phyloP scores from a whole-genome alignment of 768 basidiomycete genomes.

The Serendipita sp. region DNA sequence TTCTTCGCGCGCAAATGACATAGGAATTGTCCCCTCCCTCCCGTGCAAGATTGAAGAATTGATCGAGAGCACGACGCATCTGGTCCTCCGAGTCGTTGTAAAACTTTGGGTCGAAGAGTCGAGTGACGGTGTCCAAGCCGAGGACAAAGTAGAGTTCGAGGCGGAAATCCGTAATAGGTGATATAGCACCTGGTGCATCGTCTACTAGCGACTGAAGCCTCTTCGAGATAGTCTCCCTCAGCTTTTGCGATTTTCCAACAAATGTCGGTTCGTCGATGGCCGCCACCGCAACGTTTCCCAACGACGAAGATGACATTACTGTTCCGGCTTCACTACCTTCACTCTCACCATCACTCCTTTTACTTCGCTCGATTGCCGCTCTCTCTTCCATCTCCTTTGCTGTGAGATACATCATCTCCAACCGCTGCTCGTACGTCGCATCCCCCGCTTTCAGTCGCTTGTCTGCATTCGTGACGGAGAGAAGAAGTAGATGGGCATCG shows the following conservation, averaged over 20 bases:
- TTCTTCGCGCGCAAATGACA: slow-evolving; percentile 54
- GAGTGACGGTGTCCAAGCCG: slow-evolving; percentile 73
- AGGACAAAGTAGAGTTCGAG: slow-evolving; percentile 52
- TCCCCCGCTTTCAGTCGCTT: slow-evolving; percentile 57
- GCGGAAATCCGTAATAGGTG: neutral
- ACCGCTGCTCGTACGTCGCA: slow-evolving; percentile 54
- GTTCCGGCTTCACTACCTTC: neutral
- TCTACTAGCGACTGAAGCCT: slow-evolving; percentile 16
- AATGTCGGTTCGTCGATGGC: slow-evolving; percentile 82
- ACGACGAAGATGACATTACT: neutral
- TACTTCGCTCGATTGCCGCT: neutral
- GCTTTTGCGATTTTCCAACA: slow-evolving; percentile 53
- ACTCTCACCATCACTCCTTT: neutral
- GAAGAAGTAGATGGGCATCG: slow-evolving; percentile 60
- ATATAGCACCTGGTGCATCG: neutral
- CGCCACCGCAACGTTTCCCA: slow-evolving; percentile 51
- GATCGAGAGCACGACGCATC: slow-evolving; percentile 41
- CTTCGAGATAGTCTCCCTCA: slow-evolving; percentile 35
- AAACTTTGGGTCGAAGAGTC: slow-evolving; percentile 61
- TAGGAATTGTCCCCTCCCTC: slow-evolving; percentile 36
- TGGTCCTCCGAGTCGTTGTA: slow-evolving; percentile 33
- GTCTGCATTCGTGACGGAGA: slow-evolving; percentile 79
- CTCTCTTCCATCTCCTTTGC: slow-evolving; percentile 25
- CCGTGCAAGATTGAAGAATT: slow-evolving; percentile 36
- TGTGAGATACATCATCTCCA: slow-evolving; percentile 76